Evolutionary conservation across 2,329 filamentous ascomycete genomes (phyloP), one percentile per base, ranked within the genome.

Genomic region (Cercospora brassicicola): DNA sequence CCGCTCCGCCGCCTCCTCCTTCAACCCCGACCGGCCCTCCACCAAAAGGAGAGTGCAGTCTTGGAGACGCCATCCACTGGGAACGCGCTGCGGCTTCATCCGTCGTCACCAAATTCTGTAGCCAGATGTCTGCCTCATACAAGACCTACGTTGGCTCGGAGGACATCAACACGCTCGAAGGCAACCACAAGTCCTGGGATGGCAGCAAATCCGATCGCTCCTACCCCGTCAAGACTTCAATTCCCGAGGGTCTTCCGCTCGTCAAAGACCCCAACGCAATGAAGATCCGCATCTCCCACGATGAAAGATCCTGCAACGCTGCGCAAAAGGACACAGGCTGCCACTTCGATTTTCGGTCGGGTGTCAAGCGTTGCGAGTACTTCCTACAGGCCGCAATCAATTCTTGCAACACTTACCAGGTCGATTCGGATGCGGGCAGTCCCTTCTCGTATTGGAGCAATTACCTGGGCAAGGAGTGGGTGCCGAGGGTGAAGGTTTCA

Each of bases 251-350:
- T 1, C 2, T 30, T 13, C 53, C 53, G 4, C 1, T 6, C 6
- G 1, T 7, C 1, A 30, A 57, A 2, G 13, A 57, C 13, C 53
- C 53, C 2, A 28, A 26, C 4, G 57, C 45, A 1, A 13, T 63
- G n/a, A 53, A 63, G 45, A 55, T 63, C n/a, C 48, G 45, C 1
- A 36, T 63, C 30, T 1, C 61, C 11, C 61, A 11, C 45, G 48
- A 63, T 30, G n/a, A 53, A 8, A 56, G 23, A 3, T 15, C 26
- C 0, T 63, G 61, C 28, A 63, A 63, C 7, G 23, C 28, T 4
- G 23, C 26, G n/a, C 61, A 63, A 26, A 39, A 55, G 2, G 61
- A 33, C 4, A 63, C n/a, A 15, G 61, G 61, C 26, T 63, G 61
- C 30, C n/a, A 31, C 7, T 63, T 63, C 13, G 61, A 53, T 5